Evolutionary conservation across 441 rosid species (phyloP), one percentile per base, ranked within the genome.

Genomic region (Gossypium trilobum): DNA sequence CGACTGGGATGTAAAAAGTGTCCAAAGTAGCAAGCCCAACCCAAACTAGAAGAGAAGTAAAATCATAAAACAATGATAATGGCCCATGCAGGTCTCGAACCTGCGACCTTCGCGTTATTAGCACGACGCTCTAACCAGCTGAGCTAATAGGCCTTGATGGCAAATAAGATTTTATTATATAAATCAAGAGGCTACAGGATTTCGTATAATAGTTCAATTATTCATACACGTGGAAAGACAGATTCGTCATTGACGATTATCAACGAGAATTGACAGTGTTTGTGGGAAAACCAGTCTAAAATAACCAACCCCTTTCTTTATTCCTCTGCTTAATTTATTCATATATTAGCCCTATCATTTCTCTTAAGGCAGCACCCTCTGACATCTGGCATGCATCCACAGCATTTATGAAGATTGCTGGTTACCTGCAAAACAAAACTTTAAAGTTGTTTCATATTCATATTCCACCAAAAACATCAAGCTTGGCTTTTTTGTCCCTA

Each of bases 91-190:
- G 90, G 89, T 84, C 46, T 87, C 87, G 86, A 88, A 88, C 91
- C 88, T 88, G 87, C 82, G 90, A 88, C 88, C 88, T 88, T 88
- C 83, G 91, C 86, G 91, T 88, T 93, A 87, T 91, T 93, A 90
- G 93, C 92, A 89, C 87, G 86, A 86, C 88, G 87, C 89, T 93
- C 91, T 89, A 87, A 89, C 93, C 96, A 87, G 1, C 89, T 85
- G 92, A 88, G 93, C 92, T 88, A 87, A 88, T 86, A 82, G 88
- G 90, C 85, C 94, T 19, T 1, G 1, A 31, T 31, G 1, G 0
- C 1, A 0, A 0, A 5, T 31, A 0, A 5, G 1, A 31, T 31
- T 31, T 4, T 31, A 31, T 31, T 31, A 31, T 31, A 5, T 5
- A 31, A 29, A 31, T 31, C 7, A 4, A 31, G 0, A 5, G 0